Base-by-base conservation (phyloP, 208 protist genomes). In the Trypanosoma cruzi region DNA sequence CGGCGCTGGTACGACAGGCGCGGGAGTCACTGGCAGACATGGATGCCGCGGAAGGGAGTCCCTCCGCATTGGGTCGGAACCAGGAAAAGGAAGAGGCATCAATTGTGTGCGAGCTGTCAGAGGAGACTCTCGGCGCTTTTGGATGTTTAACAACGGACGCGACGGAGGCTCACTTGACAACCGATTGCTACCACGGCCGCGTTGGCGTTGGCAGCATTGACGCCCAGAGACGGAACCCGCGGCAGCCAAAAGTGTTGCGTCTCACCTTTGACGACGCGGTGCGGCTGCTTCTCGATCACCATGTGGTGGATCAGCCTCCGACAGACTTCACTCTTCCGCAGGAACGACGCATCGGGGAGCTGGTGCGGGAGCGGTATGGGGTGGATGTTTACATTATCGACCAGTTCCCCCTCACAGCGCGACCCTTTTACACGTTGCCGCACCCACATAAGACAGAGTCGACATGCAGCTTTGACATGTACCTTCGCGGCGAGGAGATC, bases 351-450 rank as follows among this genome's bases (percentile, higher is more conserved):
- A 84, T 99, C 1, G 98, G 98, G 26, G 54, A 81, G 49, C 80
- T 99, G n/a, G 83, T 99, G 7, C 92, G 92, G 62, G 73, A 90
- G 32, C 98, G 99, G 65, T 99, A 99, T 83, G 88, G 87, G 36
- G 98, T 98, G 1, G 99, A 99, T 75, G 94, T 99, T 50, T 99
- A 98, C 88, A 92, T 99, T 26, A 66, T 99, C 8, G 98, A 99
- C 81, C 91, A 97, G 68, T 99, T 98, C 86, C 98, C 99, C 2
- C 40, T 82, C 0, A 50, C 68, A 16, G 77, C 95, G 4, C 84
- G 99, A 18, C 99, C 99, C 40, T 99, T 99, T 92, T 99, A 99
- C 89, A 99, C 99, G 24, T 99, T 99, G 98, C 96, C 98, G 29
- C 68, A 69, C 44, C 59, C 73, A 29, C 22, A 46, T 22, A 68